Evolutionary conservation across 73 alveolate species (phyloP).

Genomic region (Paramecium primaurelia): DNA sequence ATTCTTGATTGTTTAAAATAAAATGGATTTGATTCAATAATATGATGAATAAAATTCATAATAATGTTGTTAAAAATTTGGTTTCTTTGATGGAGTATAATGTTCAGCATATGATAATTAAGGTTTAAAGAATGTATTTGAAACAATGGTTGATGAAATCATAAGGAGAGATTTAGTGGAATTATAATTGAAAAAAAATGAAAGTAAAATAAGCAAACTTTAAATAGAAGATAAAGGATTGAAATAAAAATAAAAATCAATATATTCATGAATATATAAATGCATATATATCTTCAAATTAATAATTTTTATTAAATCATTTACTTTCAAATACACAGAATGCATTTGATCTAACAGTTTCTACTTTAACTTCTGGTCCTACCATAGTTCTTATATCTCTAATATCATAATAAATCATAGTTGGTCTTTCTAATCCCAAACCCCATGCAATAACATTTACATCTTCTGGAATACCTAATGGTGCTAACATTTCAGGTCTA

Average conservation of each 20-base stretch:
- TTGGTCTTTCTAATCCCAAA: slow-evolving; percentile 98
- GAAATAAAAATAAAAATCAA: not conserved
- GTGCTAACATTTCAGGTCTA: slow-evolving; percentile 99
- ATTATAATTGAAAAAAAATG: not conserved
- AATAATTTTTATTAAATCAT: slow-evolving; percentile 86
- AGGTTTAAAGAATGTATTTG: not conserved
- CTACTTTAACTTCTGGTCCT: slow-evolving; percentile 94
- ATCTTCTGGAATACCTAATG: slow-evolving; percentile 99
- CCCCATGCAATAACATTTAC: slow-evolving; percentile 99
- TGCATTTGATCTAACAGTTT: slow-evolving; percentile 86
- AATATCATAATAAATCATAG: slow-evolving; percentile 97
- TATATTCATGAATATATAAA: not conserved
- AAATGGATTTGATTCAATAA: not conserved
- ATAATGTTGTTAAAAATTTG: not conserved
- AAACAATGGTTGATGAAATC: slow-evolving; percentile 32
- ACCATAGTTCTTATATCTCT: slow-evolving; percentile 93
- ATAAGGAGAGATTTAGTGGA: not conserved
- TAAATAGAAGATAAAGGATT: not conserved
- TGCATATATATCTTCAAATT: slow-evolving; percentile 73
- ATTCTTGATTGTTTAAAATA: not conserved
- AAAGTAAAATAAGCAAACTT: not conserved
- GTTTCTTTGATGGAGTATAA: not conserved
- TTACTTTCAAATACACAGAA: slow-evolving; percentile 87
- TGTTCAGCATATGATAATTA: not conserved
- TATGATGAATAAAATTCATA: not conserved